phyloP scores from a whole-genome alignment of 352 stramenopile species.

The Phytophthora podocarpi region DNA sequence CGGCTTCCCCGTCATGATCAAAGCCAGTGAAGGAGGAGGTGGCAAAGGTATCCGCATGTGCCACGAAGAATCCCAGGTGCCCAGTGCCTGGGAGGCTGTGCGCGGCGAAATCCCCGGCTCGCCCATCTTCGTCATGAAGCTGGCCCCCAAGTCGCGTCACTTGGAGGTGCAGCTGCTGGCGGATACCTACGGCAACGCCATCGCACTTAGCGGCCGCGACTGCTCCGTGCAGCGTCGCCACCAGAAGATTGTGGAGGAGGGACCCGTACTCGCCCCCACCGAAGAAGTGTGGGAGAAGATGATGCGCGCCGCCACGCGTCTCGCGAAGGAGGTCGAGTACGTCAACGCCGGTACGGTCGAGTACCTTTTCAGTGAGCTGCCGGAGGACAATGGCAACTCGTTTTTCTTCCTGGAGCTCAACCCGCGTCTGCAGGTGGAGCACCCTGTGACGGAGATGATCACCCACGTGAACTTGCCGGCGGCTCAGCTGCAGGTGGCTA shows the following conservation, averaged over 20 bases:
- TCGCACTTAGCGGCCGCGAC: slow-evolving; percentile 98
- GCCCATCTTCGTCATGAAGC: slow-evolving; percentile 99
- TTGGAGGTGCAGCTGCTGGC: slow-evolving; percentile 99
- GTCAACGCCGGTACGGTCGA: slow-evolving; percentile 99
- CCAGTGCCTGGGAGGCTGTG: slow-evolving; percentile 96
- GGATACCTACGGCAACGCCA: slow-evolving; percentile 98
- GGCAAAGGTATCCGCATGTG: slow-evolving; percentile 99
- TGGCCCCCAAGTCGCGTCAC: slow-evolving; percentile 96
- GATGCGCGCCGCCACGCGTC: slow-evolving; percentile 96
- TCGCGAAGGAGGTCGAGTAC: slow-evolving; percentile 99
- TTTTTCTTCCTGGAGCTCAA: slow-evolving; percentile 99
- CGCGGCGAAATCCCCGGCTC: slow-evolving; percentile 98
- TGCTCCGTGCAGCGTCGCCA: slow-evolving; percentile 99
- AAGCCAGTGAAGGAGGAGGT: slow-evolving; percentile 98
- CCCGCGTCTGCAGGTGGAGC: slow-evolving; percentile 98
- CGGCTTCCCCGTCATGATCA: slow-evolving; percentile 99
- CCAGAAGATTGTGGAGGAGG: slow-evolving; percentile 99
- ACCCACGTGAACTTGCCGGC: slow-evolving; percentile 97
- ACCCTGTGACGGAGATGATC: slow-evolving; percentile 99
- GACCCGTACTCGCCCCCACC: slow-evolving; percentile 92
- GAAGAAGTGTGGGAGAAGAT: slow-evolving; percentile 97
- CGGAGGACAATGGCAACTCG: slow-evolving; percentile 89
- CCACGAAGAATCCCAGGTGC: slow-evolving; percentile 90
- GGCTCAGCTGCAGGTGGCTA: slow-evolving; percentile 98
- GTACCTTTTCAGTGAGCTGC: slow-evolving; percentile 98